Conservation (phyloP, 805 yeast genomes). For the Nakazawaea ernobii region DNA sequence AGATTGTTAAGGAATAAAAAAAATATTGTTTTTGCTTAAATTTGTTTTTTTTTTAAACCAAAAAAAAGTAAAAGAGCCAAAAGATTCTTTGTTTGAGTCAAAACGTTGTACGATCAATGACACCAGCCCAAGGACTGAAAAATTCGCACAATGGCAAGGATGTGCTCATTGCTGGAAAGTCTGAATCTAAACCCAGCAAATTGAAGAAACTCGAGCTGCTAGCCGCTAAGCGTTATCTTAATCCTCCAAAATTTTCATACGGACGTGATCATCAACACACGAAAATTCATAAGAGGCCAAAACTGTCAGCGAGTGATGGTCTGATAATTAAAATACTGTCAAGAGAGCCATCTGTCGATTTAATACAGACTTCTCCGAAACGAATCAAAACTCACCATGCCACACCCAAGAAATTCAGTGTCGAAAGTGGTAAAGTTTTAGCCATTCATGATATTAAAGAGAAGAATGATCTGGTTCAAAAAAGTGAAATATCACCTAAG, state of each 20-base stretch:
- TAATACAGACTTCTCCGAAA: background rate
- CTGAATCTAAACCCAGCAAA: background rate
- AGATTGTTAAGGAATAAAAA: too few relatives aligned
- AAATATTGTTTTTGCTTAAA: too few relatives aligned
- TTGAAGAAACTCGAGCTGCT: conserved; percentile 4
- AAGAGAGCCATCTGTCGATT: too few relatives aligned
- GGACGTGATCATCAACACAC: background rate
- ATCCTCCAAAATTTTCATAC: background rate
- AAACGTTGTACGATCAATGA: background rate
- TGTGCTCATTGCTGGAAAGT: background rate
- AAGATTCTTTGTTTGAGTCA: background rate
- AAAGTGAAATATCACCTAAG: too few relatives aligned
- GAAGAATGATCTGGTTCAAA: too few relatives aligned
- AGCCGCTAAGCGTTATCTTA: background rate
- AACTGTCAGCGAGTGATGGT: too few relatives aligned
- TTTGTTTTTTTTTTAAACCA: too few relatives aligned
- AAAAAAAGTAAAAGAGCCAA: background rate
- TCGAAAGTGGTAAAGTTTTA: background rate
- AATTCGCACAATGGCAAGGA: background rate
- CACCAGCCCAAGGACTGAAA: background rate
- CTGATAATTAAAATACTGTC: too few relatives aligned
- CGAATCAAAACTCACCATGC: background rate
- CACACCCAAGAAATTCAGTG: background rate
- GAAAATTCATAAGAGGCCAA: too few relatives aligned
- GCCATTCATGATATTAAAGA: too few relatives aligned